A percentile compares a stretch with the other conserved stretches of the same genome.
phyloP scores from a whole-genome alignment of 768 basidiomycete genomes.

The Epithele typhae region DNA sequence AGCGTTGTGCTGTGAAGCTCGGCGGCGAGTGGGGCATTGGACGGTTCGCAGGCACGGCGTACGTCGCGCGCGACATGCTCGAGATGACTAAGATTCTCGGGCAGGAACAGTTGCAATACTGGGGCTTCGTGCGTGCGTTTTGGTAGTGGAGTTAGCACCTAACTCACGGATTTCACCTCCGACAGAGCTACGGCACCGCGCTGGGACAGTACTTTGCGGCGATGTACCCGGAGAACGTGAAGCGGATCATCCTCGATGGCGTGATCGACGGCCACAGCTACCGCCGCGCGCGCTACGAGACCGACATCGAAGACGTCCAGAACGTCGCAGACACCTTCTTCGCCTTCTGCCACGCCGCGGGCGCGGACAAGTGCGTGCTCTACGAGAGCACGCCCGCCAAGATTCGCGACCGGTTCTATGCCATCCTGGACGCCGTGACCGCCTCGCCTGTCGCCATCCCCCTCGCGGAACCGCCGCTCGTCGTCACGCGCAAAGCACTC shows the following conservation, averaged over 20 bases:
- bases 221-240: conserved; percentile 30
- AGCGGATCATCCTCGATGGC: conserved; percentile 28
- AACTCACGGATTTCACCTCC: not conserved
- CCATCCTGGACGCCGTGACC: conserved; percentile 4
- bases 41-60: conserved; percentile 22
- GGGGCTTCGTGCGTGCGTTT: conserved; percentile 21
- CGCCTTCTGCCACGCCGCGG: conserved; percentile 20
- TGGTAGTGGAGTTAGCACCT: too few relatives aligned
- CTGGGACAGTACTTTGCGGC: conserved; percentile 25
- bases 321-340: conserved; percentile 13
- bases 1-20: conserved; percentile 9
- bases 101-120: conserved; percentile 26
- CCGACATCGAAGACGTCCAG: conserved; percentile 22
- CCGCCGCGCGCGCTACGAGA: conserved; percentile 13
- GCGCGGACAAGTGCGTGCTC: conserved; percentile 20
- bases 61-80: conserved; percentile 29
- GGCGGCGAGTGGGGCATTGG: conserved; percentile 18
- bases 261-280: conserved; percentile 23
- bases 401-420: conserved; percentile 17
- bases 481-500: conserved; percentile 5
- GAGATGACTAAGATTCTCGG: conserved; percentile 25
- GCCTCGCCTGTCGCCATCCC: conserved; percentile 1
- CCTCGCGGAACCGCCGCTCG: conserved; percentile 2
- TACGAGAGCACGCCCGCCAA: conserved; percentile 16
- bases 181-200: conserved; percentile 15